A percentile compares a stretch with the other conserved stretches of the same genome.
These are phyloP conservation scores for Leccinum truebloodii DNA, from an alignment of 768 basidiomycete species.

Conservation along the genomic window DNA sequence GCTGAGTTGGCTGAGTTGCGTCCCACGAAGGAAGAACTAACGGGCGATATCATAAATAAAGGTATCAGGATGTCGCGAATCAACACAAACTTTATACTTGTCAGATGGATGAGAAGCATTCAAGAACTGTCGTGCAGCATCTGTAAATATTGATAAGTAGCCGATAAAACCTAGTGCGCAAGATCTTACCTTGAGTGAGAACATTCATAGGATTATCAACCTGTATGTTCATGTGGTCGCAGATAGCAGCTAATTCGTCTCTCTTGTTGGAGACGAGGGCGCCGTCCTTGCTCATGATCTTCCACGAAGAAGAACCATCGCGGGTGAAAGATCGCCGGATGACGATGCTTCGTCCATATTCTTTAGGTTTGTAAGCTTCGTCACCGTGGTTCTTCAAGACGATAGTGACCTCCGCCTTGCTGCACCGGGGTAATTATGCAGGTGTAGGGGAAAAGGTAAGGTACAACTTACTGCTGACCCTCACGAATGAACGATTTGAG, in stretches of 20 bases:
- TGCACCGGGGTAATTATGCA: constrained; percentile 39
- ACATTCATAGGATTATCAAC: constrained; percentile 97
- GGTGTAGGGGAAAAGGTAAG: neutral
- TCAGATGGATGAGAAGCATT: constrained; percentile 76
- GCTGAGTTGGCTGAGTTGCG: constrained; percentile 83
- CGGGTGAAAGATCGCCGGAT: constrained; percentile 81
- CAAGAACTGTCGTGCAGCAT: constrained; percentile 67
- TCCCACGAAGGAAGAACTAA: constrained; percentile 94
- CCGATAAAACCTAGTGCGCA: neutral
- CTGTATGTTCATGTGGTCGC: constrained; percentile 95
- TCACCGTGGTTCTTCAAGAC: constrained; percentile 87
- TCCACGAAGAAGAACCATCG: constrained; percentile 78
- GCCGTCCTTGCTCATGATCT: constrained; percentile 71
- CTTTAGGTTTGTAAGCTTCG: constrained; percentile 81
- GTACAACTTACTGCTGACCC: constrained; percentile 63
- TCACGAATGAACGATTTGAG: constrained; percentile 85
- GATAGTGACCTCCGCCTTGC: constrained; percentile 69
- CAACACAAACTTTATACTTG: constrained; percentile 77
- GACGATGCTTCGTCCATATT: constrained; percentile 85
- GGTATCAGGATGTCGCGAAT: too few species aligned
- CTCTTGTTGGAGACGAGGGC: constrained; percentile 71
- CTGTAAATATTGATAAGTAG: constrained; percentile 17
- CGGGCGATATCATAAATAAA: constrained; percentile 6
- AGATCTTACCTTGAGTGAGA: constrained; percentile 69
- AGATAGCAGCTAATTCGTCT: constrained; percentile 84